These are phyloP conservation scores for Hypericum androsaemum DNA, from an alignment of 345 rosid species.

Conservation along the genomic window DNA sequence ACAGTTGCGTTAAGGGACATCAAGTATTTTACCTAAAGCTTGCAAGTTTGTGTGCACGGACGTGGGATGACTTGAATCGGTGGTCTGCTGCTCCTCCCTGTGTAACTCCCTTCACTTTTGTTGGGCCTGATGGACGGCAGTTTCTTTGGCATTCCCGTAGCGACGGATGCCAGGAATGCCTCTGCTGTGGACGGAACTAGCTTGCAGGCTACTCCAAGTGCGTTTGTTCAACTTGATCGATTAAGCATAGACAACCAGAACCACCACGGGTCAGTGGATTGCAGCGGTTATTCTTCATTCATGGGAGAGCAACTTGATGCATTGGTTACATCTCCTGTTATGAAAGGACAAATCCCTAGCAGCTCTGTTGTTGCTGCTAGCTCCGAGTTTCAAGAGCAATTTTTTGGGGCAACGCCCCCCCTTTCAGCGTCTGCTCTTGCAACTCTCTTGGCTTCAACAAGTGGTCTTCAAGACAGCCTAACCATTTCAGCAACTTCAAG, in stretches of 20 bases:
- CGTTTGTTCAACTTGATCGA: slow-evolving; percentile 23
- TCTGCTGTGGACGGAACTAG: slow-evolving; percentile 22
- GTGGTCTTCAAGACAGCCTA: slow-evolving; percentile 26
- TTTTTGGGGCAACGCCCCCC: slow-evolving; percentile 24
- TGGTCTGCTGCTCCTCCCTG: neutral
- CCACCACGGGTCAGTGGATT: slow-evolving; percentile 18
- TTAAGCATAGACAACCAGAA: slow-evolving; percentile 24
- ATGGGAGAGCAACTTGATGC: slow-evolving; percentile 24
- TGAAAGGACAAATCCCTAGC: slow-evolving; percentile 13
- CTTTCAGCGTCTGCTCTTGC: slow-evolving; percentile 27
- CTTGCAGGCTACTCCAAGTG: slow-evolving; percentile 12
- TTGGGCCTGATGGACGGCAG: slow-evolving; percentile 30
- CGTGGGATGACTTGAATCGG: no score
- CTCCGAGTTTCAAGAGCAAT: slow-evolving; percentile 28
- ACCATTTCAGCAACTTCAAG: slow-evolving; percentile 17
- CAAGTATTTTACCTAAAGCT: no score
- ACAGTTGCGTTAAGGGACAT: no score
- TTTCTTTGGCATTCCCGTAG: slow-evolving; percentile 30
- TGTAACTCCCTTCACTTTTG: neutral
- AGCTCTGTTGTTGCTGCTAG: slow-evolving; percentile 9
- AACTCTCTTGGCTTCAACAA: slow-evolving; percentile 23
- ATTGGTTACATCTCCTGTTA: slow-evolving; percentile 14
- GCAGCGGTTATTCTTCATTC: slow-evolving; percentile 17
- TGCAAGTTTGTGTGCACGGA: no score
- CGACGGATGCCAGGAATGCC: slow-evolving; percentile 29